A percentile compares a stretch with the other conserved stretches of the same genome.
These are phyloP conservation scores for Wickerhamomyces pijperi DNA, from an alignment of 805 yeast species.

Conservation along the genomic window DNA sequence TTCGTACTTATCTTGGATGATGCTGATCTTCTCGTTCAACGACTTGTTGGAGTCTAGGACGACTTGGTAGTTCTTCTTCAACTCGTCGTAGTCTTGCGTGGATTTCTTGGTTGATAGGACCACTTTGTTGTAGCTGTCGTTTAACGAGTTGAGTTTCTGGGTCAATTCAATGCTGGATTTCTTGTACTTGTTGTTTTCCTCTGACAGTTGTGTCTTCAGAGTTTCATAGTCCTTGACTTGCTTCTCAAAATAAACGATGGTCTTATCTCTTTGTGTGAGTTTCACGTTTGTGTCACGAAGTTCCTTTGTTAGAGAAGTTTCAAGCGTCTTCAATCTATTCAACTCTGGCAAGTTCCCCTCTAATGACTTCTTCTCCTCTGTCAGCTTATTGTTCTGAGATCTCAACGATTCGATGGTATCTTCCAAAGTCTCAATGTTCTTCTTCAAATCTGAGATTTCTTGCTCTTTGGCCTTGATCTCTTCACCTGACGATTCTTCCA, in stretches of 20 bases:
- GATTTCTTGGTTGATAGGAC: constrained; percentile 26
- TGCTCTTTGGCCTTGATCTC: constrained; percentile 2
- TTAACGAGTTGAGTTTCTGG: constrained; percentile 21
- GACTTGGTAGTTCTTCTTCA: constrained; percentile 24
- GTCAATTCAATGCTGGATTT: constrained; percentile 18
- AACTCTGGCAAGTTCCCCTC: constrained; percentile 11
- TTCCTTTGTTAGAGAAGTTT: constrained; percentile 15
- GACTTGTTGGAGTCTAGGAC: constrained; percentile 28
- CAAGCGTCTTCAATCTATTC: constrained; percentile 13
- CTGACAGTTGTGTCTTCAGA: constrained; percentile 15
- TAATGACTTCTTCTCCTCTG: constrained; percentile 13
- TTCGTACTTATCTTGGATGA: constrained; percentile 27
- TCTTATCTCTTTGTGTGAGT: constrained; percentile 25
- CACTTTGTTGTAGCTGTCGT: constrained; percentile 19
- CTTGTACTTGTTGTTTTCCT: constrained; percentile 15
- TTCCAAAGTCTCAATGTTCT: constrained; percentile 11
- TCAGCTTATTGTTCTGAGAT: constrained; percentile 11
- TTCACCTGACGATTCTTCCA: neutral
- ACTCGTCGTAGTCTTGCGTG: constrained; percentile 27
- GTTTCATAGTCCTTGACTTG: constrained; percentile 27
- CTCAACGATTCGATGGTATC: constrained; percentile 13
- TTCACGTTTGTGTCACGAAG: constrained; percentile 7
- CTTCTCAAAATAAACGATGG: constrained; percentile 26
- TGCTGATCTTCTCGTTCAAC: constrained; percentile 28
- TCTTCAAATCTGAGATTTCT: constrained; percentile 4